These are phyloP conservation scores for Solanum ossicruentum DNA, from an alignment of 257 asterid species.

Conservation along the genomic window DNA sequence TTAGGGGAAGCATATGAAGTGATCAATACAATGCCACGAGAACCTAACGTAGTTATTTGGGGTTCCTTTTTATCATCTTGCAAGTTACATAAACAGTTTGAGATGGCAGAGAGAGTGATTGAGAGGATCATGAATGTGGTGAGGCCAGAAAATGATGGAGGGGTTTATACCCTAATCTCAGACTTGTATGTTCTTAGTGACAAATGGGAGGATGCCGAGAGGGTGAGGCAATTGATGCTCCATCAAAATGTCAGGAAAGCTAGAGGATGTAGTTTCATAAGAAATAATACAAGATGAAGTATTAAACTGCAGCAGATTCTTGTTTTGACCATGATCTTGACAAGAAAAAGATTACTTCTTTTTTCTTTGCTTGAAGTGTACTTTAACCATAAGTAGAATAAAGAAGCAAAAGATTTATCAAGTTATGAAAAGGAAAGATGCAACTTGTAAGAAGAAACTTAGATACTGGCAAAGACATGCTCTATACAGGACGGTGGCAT, in stretches of 20 bases:
- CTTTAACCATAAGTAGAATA: not conserved
- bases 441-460: not conserved
- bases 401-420: not conserved
- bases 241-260: slow-evolving; percentile 35
- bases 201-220: slow-evolving; percentile 43
- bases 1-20: slow-evolving; percentile 48
- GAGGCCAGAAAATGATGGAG: slow-evolving; percentile 50
- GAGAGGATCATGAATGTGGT: slow-evolving; percentile 35
- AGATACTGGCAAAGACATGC: not conserved
- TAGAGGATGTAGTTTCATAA: slow-evolving; percentile 42
- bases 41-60: slow-evolving; percentile 57
- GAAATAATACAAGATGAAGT: slow-evolving; percentile 1
- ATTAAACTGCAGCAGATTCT: not conserved
- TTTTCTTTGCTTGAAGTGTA: not conserved
- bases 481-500: not conserved
- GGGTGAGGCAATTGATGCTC: slow-evolving; percentile 35
- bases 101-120: slow-evolving; percentile 45
- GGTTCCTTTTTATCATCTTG: slow-evolving; percentile 55
- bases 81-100: slow-evolving; percentile 41
- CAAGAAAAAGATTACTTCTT: not conserved
- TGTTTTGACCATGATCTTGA: not conserved
- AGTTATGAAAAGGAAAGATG: not conserved
- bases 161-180: slow-evolving; percentile 41
- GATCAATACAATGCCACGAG: slow-evolving; percentile 30
- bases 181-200: slow-evolving; percentile 39